phyloP scores from a whole-genome alignment of 2,329 filamentous ascomycete genomes.

The Trichoderma sp. region DNA sequence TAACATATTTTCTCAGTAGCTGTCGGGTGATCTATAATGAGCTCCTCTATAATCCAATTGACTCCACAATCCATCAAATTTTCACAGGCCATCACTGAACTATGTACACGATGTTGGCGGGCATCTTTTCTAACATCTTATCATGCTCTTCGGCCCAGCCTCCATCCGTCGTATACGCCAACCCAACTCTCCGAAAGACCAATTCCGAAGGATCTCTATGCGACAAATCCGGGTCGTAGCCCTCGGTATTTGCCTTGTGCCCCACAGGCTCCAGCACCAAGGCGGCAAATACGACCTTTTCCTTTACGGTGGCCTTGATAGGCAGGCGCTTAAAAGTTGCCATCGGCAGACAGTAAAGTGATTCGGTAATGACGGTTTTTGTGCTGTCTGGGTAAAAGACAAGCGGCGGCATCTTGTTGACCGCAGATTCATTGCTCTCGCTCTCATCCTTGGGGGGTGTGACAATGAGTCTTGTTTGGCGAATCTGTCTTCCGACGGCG shows the following conservation, averaged over 20 bases:
- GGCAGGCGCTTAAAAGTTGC: constrained; percentile 14
- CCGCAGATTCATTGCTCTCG: background rate
- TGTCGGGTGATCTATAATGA: background rate
- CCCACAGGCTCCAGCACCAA: constrained; percentile 12
- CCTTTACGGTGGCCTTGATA: background rate
- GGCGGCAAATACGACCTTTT: constrained; percentile 4
- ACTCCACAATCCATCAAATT: background rate
- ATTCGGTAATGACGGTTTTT: background rate
- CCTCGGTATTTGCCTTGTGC: constrained; percentile 8
- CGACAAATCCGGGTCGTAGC: constrained; percentile 1
- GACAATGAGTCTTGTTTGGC: background rate
- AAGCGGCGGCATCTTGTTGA: background rate
- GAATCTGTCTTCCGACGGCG: background rate
- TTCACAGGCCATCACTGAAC: background rate
- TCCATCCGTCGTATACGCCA: constrained; percentile 15
- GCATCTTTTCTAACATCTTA: background rate
- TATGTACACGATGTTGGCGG: background rate
- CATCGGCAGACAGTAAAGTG: background rate
- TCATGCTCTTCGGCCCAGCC: constrained; percentile 3
- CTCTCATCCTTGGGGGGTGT: background rate
- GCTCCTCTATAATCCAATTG: background rate
- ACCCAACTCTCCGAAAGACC: constrained; percentile 9
- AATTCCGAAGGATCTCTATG: background rate
- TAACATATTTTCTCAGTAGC: background rate
- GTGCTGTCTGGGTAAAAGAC: constrained; percentile 14